Percentiles rank a stretch among this genome's conserved stretches.
phyloP scores from a whole-genome alignment of 225 moss, liverwort and hornwort species.

The Pseudisothecium myosuroides region DNA sequence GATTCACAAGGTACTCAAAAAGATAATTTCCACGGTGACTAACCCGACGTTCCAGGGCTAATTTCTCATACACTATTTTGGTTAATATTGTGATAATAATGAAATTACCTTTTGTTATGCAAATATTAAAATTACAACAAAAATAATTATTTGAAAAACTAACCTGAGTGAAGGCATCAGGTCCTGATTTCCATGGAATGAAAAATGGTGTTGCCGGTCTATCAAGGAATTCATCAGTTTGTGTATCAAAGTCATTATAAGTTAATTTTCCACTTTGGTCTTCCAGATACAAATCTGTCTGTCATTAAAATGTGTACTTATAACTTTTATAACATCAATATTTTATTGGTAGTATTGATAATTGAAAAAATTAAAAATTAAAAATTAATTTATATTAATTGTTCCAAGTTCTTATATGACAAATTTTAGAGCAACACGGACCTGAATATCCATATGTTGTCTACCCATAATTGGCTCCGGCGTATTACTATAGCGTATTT shows the following conservation, averaged over 20 bases:
- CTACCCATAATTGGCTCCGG: conserved; percentile 26
- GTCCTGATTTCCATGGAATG: conserved; percentile 97
- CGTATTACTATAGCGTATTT: conserved; percentile 1
- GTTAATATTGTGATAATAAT: not conserved
- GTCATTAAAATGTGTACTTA: conserved; percentile 9
- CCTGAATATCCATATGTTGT: conserved; percentile 55
- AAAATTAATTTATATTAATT: no score
- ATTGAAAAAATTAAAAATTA: not conserved
- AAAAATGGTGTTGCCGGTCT: conserved; percentile 78
- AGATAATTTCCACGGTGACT: not conserved
- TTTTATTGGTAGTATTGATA: not conserved
- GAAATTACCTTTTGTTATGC: accelerated
- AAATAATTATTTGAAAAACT: not conserved
- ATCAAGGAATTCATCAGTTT: conserved; percentile 91
- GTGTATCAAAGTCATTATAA: conserved; percentile 77
- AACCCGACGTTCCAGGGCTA: accelerated
- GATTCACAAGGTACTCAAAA: accelerated
- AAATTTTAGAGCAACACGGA: not conserved
- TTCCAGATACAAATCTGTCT: conserved; percentile 91
- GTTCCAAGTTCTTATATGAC: not conserved
- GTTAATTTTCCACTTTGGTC: conserved; percentile 54
- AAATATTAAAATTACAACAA: not conserved
- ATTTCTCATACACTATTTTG: not conserved
- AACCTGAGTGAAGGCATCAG: conserved; percentile 86
- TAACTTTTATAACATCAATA: not conserved